Conservation (phyloP, 305 asterid species). For the Fraxinus latifolia region DNA sequence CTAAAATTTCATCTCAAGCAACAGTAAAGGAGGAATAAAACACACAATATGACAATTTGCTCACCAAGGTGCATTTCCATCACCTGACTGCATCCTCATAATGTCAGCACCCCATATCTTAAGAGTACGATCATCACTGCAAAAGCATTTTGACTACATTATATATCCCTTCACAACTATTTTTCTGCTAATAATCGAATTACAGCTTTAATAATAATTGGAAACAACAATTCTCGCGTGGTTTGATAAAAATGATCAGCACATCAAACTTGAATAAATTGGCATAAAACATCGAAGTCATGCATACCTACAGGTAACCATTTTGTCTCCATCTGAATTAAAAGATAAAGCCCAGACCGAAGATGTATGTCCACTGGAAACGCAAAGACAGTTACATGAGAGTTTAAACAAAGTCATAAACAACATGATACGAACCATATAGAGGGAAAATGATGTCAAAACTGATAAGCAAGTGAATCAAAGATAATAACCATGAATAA, state of each 20-base stretch:
- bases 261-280: conserved; percentile 2
- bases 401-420: conserved; percentile 7
- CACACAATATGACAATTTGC: conserved; percentile 26
- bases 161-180: conserved; percentile 15
- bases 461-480: neutral
- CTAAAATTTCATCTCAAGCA: neutral
- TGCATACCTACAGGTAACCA: conserved; percentile 48
- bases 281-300: neutral
- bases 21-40: conserved; percentile 4
- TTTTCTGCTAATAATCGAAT: neutral
- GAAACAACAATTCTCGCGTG: neutral
- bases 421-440: neutral
- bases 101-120: conserved; percentile 42
- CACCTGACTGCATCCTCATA: conserved; percentile 26
- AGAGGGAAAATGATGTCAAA: neutral
- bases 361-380: conserved; percentile 37
- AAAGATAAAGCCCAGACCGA: conserved; percentile 42
- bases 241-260: neutral
- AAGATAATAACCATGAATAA: neutral
- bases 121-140: conserved; percentile 47
- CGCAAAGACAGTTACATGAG: conserved; percentile 7
- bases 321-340: conserved; percentile 34
- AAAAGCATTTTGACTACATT: conserved; percentile 15
- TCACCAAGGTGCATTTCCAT: conserved; percentile 60
- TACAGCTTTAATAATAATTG: neutral